Base-by-base conservation (phyloP, 1,139 yeast species). In the Zygoascus sp. region DNA sequence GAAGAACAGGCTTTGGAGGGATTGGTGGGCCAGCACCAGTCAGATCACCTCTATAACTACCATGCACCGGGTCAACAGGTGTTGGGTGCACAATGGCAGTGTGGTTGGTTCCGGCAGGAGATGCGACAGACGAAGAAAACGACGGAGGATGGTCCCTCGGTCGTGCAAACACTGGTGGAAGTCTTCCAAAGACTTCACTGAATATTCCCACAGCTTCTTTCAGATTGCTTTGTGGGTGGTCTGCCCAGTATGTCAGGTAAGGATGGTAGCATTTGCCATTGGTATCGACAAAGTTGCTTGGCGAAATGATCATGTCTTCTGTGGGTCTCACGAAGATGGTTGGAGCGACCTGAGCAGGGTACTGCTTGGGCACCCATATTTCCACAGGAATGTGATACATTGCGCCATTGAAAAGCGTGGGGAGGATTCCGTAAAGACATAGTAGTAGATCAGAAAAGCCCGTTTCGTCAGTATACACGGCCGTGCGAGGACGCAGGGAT, bases 221-320 rank as follows among this genome's bases (percentile, higher is more conserved):
- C 37, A 82, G 57, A 48, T 69, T 72, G 51, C 66, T 77, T 42
- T 55, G 51, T 2, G 62, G 45, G 25, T 47, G 45, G 11, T 51
- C 55, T 27, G 56, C 49, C 96, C 96, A 87, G 25, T 68, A 67
- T 1, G 81, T 65, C 42, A 86, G 63, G 48, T 74, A 76, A 0
- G 95, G 94, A 56, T 84, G 83, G 60, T 82, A 85, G 50, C 88
- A 75, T 42, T 70, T 66, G 2, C 96, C 96, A 62, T 76, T 85
- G n/a, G 78, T 66, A 61, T 86, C 95, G 2, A 87, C 77, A 57
- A 77, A 72, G 54, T 81, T 83, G 20, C 84, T 83, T 0, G 89
- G 84, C 39, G 69, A 73, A 45, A 81, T 65, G 46, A 62, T 66
- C 75, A 66, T 70, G 20, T 69, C 70, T 36, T 72, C 71, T 1